phyloP scores from a whole-genome alignment of 1,284 basidiomycete genomes.

The Testicularia cyperi region DNA sequence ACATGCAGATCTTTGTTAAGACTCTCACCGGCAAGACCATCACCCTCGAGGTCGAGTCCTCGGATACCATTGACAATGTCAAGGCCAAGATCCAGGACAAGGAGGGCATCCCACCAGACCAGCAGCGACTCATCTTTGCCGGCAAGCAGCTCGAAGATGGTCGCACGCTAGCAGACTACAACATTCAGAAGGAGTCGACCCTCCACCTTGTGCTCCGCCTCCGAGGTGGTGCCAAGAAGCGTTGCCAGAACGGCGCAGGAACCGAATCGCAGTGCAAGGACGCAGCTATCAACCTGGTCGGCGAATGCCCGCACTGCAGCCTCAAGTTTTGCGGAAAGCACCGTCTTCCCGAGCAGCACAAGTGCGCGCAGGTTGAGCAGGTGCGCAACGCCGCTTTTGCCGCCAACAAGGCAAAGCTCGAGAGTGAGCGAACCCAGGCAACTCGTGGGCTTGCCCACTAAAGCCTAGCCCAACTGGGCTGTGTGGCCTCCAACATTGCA shows the following conservation, averaged over 20 bases:
- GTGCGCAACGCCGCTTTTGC: slow-evolving; percentile 56
- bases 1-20: slow-evolving; percentile 63
- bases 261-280: slow-evolving; percentile 56
- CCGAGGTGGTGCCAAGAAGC: slow-evolving; percentile 59
- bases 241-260: slow-evolving; percentile 55
- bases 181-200: slow-evolving; percentile 60
- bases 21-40: slow-evolving; percentile 97
- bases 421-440: slow-evolving; percentile 53
- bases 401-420: slow-evolving; percentile 59
- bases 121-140: slow-evolving; percentile 64
- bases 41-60: slow-evolving; percentile 82
- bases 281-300: slow-evolving; percentile 58
- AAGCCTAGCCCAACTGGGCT: slow-evolving; percentile 3
- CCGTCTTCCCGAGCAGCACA: slow-evolving; percentile 56
- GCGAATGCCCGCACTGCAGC: slow-evolving; percentile 59
- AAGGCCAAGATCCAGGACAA: slow-evolving; percentile 60
- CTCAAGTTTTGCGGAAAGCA: slow-evolving; percentile 58
- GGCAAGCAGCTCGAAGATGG: slow-evolving; percentile 64
- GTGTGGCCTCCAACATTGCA: too few relatives aligned
- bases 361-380: slow-evolving; percentile 53
- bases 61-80: slow-evolving; percentile 91
- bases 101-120: slow-evolving; percentile 62
- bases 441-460: slow-evolving; percentile 56
- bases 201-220: slow-evolving; percentile 57
- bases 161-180: slow-evolving; percentile 63